phyloP scores from a whole-genome alignment of 2,329 filamentous ascomycete species.

The Aspergillus sp. region DNA sequence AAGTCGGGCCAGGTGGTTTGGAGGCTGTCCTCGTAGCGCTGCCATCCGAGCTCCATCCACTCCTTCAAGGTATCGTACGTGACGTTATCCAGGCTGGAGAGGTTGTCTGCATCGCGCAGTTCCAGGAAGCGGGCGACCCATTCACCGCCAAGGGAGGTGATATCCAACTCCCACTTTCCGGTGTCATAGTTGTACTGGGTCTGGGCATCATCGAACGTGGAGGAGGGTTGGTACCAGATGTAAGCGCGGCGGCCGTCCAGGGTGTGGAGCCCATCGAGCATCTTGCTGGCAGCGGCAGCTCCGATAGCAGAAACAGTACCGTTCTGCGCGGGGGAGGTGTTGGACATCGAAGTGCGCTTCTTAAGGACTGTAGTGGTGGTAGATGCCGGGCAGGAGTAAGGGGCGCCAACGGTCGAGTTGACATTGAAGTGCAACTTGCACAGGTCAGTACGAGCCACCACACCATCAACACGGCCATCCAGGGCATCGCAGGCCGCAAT shows the following conservation, averaged over 20 bases:
- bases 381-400: slow-evolving; percentile 47
- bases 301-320: slow-evolving; percentile 32
- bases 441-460: slow-evolving; percentile 53
- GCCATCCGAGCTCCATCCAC: slow-evolving; percentile 55
- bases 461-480: slow-evolving; percentile 57
- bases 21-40: slow-evolving; percentile 52
- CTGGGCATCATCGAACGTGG: slow-evolving; percentile 30
- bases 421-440: slow-evolving; percentile 52
- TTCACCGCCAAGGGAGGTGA: slow-evolving; percentile 41
- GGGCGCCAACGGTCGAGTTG: slow-evolving; percentile 47
- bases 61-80: slow-evolving; percentile 58
- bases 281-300: slow-evolving; percentile 37
- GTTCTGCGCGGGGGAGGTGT: slow-evolving; percentile 33
- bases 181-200: slow-evolving; percentile 32
- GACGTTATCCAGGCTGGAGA: slow-evolving; percentile 49
- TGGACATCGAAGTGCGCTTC: slow-evolving; percentile 25
- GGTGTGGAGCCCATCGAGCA: slow-evolving; percentile 45
- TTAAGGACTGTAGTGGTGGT: slow-evolving; percentile 28
- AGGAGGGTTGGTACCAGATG: slow-evolving; percentile 35
- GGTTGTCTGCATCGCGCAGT: slow-evolving; percentile 36
- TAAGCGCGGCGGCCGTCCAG: slow-evolving; percentile 45
- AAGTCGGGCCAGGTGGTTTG: slow-evolving; percentile 59
- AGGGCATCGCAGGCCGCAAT: slow-evolving; percentile 58
- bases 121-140: slow-evolving; percentile 36
- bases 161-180: slow-evolving; percentile 31